These are phyloP conservation scores for Ogataea nitratoaversa DNA, from an alignment of 805 yeast species.

Conservation along the genomic window DNA sequence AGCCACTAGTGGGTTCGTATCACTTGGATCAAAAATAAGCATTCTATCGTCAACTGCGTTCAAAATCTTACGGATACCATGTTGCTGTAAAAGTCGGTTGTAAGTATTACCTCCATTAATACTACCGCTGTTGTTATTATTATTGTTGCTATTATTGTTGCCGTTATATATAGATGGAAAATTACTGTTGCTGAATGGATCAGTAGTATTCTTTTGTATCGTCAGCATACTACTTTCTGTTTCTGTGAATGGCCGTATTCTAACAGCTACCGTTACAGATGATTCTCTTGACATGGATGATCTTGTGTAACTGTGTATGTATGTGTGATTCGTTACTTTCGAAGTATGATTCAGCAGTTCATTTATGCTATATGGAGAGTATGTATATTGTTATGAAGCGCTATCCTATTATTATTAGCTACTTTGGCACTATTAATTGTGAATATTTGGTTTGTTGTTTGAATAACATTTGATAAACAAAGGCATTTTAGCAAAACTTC, in stretches of 20 bases:
- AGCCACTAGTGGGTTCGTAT: slow-evolving; percentile 52
- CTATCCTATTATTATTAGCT: too few species aligned
- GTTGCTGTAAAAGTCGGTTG: slow-evolving; percentile 10
- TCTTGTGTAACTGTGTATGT: too few species aligned
- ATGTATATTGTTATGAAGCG: too few species aligned
- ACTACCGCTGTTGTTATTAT: slow-evolving; percentile 24
- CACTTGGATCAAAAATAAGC: slow-evolving; percentile 85
- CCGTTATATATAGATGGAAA: slow-evolving; percentile 39
- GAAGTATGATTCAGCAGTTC: too few species aligned
- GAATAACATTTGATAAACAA: not conserved
- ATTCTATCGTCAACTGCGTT: slow-evolving; percentile 80
- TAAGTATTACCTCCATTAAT: slow-evolving; percentile 21
- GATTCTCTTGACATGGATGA: slow-evolving; percentile 35
- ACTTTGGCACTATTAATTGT: too few species aligned
- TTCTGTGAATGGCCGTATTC: slow-evolving; percentile 79
- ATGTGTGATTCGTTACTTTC: too few species aligned
- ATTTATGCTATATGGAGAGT: too few species aligned
- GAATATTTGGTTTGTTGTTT: not conserved
- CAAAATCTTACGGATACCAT: slow-evolving; percentile 63
- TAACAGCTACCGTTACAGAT: slow-evolving; percentile 69
- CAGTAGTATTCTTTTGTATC: not conserved
- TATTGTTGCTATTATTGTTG: slow-evolving; percentile 2
- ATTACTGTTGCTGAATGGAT: not conserved
- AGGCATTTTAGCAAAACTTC: not conserved
- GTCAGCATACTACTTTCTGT: slow-evolving; percentile 37